These are phyloP conservation scores for Rachicladosporium sp. DNA, from an alignment of 2,329 filamentous ascomycete genomes.

Conservation along the genomic window DNA sequence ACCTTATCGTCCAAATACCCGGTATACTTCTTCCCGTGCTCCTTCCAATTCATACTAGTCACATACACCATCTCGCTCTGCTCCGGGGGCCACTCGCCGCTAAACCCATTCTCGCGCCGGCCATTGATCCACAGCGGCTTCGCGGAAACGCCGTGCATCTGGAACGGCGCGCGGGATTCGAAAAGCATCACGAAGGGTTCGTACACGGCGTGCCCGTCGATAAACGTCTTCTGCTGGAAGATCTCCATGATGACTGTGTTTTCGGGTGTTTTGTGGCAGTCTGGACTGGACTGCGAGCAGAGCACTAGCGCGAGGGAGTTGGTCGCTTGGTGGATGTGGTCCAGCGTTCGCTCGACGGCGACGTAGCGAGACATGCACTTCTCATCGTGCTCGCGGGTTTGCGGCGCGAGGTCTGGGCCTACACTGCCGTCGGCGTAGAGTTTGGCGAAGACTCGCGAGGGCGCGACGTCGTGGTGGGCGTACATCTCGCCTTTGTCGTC, in stretches of 20 bases:
- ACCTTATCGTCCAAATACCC: constrained; percentile 45
- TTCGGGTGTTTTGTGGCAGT: constrained; percentile 29
- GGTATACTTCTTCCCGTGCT: constrained; percentile 36
- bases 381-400: constrained; percentile 27
- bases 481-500: constrained; percentile 35
- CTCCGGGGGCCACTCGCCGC: constrained; percentile 4
- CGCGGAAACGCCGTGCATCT: constrained; percentile 36
- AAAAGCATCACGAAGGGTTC: constrained; percentile 46
- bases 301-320: constrained; percentile 46
- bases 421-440: constrained; percentile 35
- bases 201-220: constrained; percentile 36
- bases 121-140: constrained; percentile 47
- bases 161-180: constrained; percentile 36
- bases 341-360: constrained; percentile 21
- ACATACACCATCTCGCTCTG: constrained; percentile 47
- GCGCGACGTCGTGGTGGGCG: constrained; percentile 42
- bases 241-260: constrained; percentile 46
- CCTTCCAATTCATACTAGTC: constrained; percentile 46
- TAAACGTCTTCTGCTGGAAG: constrained; percentile 43
- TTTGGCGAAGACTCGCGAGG: constrained; percentile 38
- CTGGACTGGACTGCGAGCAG: constrained; percentile 36
- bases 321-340: constrained; percentile 42
- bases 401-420: constrained; percentile 35
- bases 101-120: constrained; percentile 19
- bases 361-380: constrained; percentile 28